Evolutionary conservation across 1,139 yeast genomes (phyloP), one percentile per base, ranked within the genome.

Genomic region (Yamadazyma taylorii): DNA sequence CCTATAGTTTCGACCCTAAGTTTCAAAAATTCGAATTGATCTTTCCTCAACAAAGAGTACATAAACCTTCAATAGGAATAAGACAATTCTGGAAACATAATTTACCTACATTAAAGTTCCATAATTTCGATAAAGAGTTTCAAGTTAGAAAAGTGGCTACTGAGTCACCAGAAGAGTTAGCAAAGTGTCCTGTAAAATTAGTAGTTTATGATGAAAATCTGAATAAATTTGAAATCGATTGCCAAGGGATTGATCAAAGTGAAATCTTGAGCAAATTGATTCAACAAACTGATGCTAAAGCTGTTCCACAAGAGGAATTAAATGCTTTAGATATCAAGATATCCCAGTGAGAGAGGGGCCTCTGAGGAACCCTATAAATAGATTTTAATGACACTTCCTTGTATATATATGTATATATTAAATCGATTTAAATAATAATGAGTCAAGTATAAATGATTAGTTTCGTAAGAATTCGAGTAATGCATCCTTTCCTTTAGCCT

Each of bases 21-120:
- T 54, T 53, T 39, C 49, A 41, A 38, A 58, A 58, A 40, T 37
- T 68, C 29, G 72, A 68, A 45, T 46, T 68, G 24, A 47, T 58
- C 27, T 48, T 65, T 34, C 59, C 63, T 35, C 60, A 58, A 32
- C 47, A 51, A 38, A 55, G 53, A 37, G 51, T 51, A 14, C 58
- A 60, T 38, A 58, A 55, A 21, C 64, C 69, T 10, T 56, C 70
- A 10, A 50, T 55, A 13, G 76, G 76, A 1, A 55, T 71, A 41
- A 64, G 60, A 48, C 58, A 61, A 38, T 86, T 89, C 61, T 85
- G 95, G 94, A 78, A 77, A 52, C 65, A 70, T 35, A 75, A 79
- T 59, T 67, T 88, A 41, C 95, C 95, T 15, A 79, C 88, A 11
- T 69, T 89, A 42, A 84, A 81, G 56, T 89, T 85, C 61, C 90